phyloP scores from a whole-genome alignment of 2,329 filamentous ascomycete genomes.

The Cladorrhinum sp. region DNA sequence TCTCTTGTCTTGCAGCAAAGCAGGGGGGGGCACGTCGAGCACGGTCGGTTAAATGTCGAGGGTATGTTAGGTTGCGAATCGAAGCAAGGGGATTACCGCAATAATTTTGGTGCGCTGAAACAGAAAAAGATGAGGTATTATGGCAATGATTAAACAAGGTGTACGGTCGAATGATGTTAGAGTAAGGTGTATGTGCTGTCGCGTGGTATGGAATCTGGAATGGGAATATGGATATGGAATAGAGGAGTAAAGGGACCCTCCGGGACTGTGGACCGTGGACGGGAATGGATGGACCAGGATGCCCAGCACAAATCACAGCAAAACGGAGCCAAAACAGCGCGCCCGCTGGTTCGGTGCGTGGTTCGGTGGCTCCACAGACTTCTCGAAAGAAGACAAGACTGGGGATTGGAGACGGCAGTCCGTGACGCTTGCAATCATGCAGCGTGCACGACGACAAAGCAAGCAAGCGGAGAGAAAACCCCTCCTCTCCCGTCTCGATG shows the following conservation, averaged over 20 bases:
- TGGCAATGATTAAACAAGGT: not conserved
- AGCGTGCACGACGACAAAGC: not conserved
- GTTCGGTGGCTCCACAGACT: conserved; percentile 5
- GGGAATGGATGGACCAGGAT: conserved; percentile 2
- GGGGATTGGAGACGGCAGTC: not conserved
- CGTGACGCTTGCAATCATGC: conserved; percentile 5
- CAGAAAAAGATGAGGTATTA: not conserved
- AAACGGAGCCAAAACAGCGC: conserved; percentile 8
- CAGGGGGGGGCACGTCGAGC: not conserved
- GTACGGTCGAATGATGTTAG: not conserved
- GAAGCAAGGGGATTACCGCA: not conserved
- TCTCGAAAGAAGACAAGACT: conserved; percentile 7
- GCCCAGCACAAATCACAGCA: conserved; percentile 6
- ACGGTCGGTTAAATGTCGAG: not conserved
- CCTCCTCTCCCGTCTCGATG: not conserved
- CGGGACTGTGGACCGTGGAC: not conserved
- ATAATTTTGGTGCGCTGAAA: not conserved
- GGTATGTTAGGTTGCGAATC: not conserved
- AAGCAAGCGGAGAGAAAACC: not conserved
- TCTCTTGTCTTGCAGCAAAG: not conserved
- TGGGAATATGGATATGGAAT: conserved; percentile 2
- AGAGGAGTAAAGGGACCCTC: not conserved
- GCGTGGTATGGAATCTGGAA: not conserved
- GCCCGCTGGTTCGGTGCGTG: not conserved
- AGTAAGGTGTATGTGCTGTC: not conserved